Evolutionary conservation across 177 flowering plant genomes (phyloP).

Genomic region (Telopea speciosissima): DNA sequence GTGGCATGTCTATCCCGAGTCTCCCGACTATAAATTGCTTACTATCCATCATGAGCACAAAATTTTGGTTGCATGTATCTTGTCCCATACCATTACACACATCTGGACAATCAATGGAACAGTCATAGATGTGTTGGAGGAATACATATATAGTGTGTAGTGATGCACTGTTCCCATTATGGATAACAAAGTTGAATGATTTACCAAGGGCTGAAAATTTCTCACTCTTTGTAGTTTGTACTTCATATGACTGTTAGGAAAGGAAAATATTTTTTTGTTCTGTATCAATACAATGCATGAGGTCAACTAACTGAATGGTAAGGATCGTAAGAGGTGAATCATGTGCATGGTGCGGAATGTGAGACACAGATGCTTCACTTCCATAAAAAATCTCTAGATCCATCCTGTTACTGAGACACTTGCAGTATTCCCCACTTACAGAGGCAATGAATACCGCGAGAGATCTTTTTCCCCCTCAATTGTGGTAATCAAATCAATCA

Average conservation of each 20-base stretch:
- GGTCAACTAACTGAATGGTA: not conserved
- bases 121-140: not conserved
- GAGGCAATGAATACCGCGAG: conserved; percentile 64
- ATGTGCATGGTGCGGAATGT: not conserved
- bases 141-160: not conserved
- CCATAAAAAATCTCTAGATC: not conserved
- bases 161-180: not conserved
- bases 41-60: not conserved
- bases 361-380: not conserved
- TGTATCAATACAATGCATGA: not conserved
- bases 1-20: too few relatives aligned
- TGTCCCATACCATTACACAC: not conserved
- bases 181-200: not conserved
- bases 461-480: conserved; percentile 86
- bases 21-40: not conserved
- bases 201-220: conserved; percentile 2
- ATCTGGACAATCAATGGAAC: not conserved
- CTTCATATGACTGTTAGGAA: not conserved
- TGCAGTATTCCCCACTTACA: conserved; percentile 43
- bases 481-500: conserved; percentile 96
- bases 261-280: not conserved
- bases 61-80: not conserved
- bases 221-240: not conserved
- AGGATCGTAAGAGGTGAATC: not conserved
- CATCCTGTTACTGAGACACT: not conserved